phyloP scores from a whole-genome alignment of 345 rosid genomes.

The Pseudoturritis turrita region DNA sequence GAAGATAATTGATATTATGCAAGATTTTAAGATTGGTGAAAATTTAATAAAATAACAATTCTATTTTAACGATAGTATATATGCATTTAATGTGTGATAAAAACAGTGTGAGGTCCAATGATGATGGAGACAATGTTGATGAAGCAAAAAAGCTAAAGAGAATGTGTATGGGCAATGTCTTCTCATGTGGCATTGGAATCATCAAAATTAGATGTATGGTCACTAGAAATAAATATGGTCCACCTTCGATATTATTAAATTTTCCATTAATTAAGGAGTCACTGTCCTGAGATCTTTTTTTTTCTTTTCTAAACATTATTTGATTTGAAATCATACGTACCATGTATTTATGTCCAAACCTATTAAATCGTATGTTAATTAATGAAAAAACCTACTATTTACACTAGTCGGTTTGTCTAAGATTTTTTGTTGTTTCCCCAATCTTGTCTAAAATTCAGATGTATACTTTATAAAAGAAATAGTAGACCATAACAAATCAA shows the following conservation, averaged over 20 bases:
- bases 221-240: neutral
- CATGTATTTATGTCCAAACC: neutral
- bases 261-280: constrained; percentile 9
- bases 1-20: too few relatives aligned
- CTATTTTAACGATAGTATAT: too few relatives aligned
- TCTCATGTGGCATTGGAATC: constrained; percentile 5
- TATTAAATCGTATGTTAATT: neutral
- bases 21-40: neutral
- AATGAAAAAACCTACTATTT: neutral
- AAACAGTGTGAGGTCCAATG: neutral
- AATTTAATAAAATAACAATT: neutral
- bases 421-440: too few relatives aligned
- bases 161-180: constrained; percentile 1
- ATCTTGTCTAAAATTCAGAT: too few relatives aligned
- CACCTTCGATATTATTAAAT: neutral
- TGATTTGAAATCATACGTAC: neutral
- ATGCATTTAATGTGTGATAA: too few relatives aligned
- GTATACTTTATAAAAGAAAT: too few relatives aligned
- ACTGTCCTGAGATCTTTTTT: constrained; percentile 2
- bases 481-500: too few relatives aligned
- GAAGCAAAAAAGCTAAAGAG: neutral
- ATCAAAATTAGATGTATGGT: neutral
- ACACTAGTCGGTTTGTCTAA: too few relatives aligned
- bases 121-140: constrained; percentile 3
- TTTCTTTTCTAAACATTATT: neutral